phyloP scores from a whole-genome alignment of 75 land plant genomes.

The Selaginella tamariscina region DNA sequence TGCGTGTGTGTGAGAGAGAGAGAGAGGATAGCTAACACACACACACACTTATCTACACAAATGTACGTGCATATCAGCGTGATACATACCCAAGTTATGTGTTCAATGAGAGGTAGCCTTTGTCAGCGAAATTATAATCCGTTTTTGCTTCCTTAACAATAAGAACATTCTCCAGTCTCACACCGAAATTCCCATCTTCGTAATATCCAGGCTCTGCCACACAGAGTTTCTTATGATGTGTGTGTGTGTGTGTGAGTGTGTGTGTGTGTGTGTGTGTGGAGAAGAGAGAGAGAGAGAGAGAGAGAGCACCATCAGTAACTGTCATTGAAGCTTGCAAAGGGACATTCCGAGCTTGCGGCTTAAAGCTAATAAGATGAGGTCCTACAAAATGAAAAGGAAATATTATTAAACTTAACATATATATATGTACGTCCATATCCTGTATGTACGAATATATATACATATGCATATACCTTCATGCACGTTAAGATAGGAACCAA shows the following conservation, averaged over 20 bases:
- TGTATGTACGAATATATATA: neutral
- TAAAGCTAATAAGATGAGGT: slow-evolving; percentile 4
- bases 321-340: neutral
- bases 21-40: neutral
- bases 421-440: no score
- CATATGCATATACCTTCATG: neutral
- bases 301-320: neutral
- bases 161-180: slow-evolving; percentile 94
- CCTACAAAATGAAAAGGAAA: slow-evolving; percentile 34
- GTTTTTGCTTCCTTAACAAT: slow-evolving; percentile 17
- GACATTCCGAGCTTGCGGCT: neutral
- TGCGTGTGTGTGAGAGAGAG: neutral
- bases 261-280: neutral
- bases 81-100: slow-evolving; percentile 88
- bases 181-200: slow-evolving; percentile 95
- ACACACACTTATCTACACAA: no score
- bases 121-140: neutral
- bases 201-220: slow-evolving; percentile 89
- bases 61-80: no score
- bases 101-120: slow-evolving; percentile 13
- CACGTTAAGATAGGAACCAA: neutral
- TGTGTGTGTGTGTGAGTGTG: neutral
- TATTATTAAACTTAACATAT: no score
- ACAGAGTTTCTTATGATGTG: neutral
- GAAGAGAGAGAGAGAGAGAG: neutral